Evolutionary conservation across 2,329 filamentous ascomycete genomes (phyloP).

Genomic region (Cladosporium oxysporum): DNA sequence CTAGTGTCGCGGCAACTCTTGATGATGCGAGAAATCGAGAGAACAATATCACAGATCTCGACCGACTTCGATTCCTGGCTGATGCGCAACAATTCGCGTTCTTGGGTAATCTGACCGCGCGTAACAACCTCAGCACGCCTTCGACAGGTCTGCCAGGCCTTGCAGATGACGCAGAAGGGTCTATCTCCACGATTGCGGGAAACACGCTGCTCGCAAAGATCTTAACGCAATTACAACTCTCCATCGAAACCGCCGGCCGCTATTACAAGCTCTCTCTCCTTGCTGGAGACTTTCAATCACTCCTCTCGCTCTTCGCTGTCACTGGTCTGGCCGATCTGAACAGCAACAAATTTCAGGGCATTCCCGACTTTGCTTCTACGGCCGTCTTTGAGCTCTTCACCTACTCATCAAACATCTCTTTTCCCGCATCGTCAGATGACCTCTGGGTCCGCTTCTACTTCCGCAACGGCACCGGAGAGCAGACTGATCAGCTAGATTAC

Average conservation of each 20-base stretch:
- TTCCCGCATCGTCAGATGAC: conserved; percentile 43
- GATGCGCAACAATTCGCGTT: conserved; percentile 48
- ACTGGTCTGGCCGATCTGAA: conserved; percentile 42
- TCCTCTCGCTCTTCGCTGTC: conserved; percentile 54
- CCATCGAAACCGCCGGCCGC: conserved; percentile 32
- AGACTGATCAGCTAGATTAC: conserved; percentile 30
- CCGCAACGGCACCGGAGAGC: conserved; percentile 55
- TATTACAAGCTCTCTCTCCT: conserved; percentile 39
- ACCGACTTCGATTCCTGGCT: conserved; percentile 46
- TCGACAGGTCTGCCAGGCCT: conserved; percentile 14
- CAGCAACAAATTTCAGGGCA: conserved; percentile 50
- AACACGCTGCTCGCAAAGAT: conserved; percentile 39
- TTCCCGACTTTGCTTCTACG: conserved; percentile 52
- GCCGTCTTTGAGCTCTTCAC: conserved; percentile 57
- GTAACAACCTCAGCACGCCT: conserved; percentile 26
- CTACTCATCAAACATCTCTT: conserved; percentile 27
- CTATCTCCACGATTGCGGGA: conserved; percentile 43
- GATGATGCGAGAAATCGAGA: not conserved
- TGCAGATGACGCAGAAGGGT: conserved; percentile 28
- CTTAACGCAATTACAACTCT: conserved; percentile 36
- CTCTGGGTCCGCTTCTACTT: conserved; percentile 59
- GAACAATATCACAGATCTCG: conserved; percentile 30
- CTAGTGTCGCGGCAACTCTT: conserved; percentile 37
- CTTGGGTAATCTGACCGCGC: conserved; percentile 47
- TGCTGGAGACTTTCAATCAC: conserved; percentile 53